phyloP scores from a whole-genome alignment of 495 filamentous ascomycete genomes.

The Lichenothelia convexa region DNA sequence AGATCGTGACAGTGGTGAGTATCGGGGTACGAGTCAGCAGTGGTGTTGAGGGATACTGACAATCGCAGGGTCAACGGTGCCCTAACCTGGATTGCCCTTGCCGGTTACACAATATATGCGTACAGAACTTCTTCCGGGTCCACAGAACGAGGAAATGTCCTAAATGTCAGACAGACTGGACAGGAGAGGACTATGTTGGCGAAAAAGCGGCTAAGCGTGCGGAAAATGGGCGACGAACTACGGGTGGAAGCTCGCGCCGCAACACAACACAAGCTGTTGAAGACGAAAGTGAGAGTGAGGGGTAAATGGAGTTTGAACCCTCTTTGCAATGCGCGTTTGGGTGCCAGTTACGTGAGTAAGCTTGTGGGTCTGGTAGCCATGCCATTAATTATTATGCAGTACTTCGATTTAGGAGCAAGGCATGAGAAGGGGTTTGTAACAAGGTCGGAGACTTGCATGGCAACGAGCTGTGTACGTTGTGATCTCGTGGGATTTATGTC shows the following conservation, averaged over 20 bases:
- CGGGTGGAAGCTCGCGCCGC: not conserved
- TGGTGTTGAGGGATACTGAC: slow-evolving; percentile 2
- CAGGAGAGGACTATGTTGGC: slow-evolving; percentile 58
- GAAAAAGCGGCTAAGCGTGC: slow-evolving; percentile 40
- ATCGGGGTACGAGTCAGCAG: not conserved
- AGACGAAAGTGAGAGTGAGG: not conserved
- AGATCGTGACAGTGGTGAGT: slow-evolving; percentile 65
- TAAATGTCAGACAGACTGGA: slow-evolving; percentile 53
- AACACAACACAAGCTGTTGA: not conserved
- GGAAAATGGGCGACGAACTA: not conserved
- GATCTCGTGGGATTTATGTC: too few species aligned
- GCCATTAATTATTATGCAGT: too few species aligned
- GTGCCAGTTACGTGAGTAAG: too few species aligned
- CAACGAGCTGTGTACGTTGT: too few species aligned
- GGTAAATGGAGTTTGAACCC: too few species aligned
- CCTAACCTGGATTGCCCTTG: slow-evolving; percentile 43
- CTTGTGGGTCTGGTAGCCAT: too few species aligned
- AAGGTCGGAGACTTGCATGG: too few species aligned
- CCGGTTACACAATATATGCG: slow-evolving; percentile 64
- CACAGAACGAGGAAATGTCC: slow-evolving; percentile 49
- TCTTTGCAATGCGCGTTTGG: too few species aligned
- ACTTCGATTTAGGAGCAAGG: too few species aligned
- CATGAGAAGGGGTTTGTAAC: too few species aligned
- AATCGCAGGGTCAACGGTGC: slow-evolving; percentile 57
- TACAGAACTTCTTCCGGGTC: slow-evolving; percentile 50